Evolutionary conservation across 139 green algal genomes (phyloP).

Genomic region (Closterium sp.): DNA sequence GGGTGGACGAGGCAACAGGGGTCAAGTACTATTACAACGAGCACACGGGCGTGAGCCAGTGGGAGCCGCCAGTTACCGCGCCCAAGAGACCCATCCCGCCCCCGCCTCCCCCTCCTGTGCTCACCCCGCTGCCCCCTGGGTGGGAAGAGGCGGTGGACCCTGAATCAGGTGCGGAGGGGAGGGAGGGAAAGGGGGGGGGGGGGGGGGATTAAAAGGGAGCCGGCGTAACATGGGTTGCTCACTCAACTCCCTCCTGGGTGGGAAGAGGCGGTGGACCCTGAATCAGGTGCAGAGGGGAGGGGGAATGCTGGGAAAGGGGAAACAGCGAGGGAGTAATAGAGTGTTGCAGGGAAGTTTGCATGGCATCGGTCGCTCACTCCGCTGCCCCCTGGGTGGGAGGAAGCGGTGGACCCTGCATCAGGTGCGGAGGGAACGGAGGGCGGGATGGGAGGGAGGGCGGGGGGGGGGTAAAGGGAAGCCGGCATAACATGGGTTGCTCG

Average conservation of each 20-base stretch:
- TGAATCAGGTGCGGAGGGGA: conserved; percentile 9
- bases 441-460: too few relatives aligned
- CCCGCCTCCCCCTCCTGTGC: conserved; percentile 32
- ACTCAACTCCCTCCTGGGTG: conserved; percentile 22
- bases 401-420: conserved; percentile 18
- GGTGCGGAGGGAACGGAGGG: neutral
- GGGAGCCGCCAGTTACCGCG: conserved; percentile 18
- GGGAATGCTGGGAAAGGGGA: too few relatives aligned
- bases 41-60: conserved; percentile 40
- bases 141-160: conserved; percentile 38
- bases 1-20: conserved; percentile 13
- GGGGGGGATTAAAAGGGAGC: too few relatives aligned
- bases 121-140: conserved; percentile 13
- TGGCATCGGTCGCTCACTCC: neutral
- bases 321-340: too few relatives aligned
- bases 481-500: too few relatives aligned
- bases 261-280: conserved; percentile 26
- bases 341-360: too few relatives aligned
- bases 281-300: conserved; percentile 6
- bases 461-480: too few relatives aligned
- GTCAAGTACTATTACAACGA: conserved; percentile 45
- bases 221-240: too few relatives aligned
- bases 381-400: conserved; percentile 31
- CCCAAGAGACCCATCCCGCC: neutral
- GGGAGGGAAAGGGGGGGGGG: too few relatives aligned